Evolutionary conservation across 352 stramenopile species (phyloP).

Genomic region (Elongisporangium prolatum): DNA sequence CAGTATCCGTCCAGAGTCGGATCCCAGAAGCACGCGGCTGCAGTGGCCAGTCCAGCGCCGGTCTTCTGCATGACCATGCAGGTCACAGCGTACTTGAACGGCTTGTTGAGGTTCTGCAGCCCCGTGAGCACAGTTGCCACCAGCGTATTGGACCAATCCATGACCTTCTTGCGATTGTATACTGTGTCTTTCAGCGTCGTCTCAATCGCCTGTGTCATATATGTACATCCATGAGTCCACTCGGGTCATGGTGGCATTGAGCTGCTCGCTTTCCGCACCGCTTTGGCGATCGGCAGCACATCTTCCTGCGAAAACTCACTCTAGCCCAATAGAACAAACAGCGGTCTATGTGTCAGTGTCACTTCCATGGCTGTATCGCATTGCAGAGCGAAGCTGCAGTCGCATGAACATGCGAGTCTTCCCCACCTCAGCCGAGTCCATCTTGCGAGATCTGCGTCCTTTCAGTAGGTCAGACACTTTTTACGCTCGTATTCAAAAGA

Average conservation of each 20-base stretch:
- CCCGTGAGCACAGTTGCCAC: conserved; percentile 75
- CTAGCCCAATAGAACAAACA: conserved; percentile 12
- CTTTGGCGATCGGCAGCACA: conserved; percentile 70
- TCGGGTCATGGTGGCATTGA: neutral
- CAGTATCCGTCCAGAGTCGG: conserved; percentile 72
- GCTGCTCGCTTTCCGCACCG: conserved; percentile 17
- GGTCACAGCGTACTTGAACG: conserved; percentile 83
- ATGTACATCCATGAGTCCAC: neutral
- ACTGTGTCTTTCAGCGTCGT: conserved; percentile 72
- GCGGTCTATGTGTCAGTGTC: neutral
- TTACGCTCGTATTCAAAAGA: neutral
- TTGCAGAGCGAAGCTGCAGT: neutral
- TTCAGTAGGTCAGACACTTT: conserved; percentile 2
- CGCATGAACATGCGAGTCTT: neutral
- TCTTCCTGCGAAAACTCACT: conserved; percentile 79
- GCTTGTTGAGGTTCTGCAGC: conserved; percentile 84
- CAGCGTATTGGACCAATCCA: conserved; percentile 82
- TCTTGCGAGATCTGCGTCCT: conserved; percentile 7
- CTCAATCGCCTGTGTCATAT: conserved; percentile 51
- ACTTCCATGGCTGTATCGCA: neutral
- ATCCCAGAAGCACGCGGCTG: conserved; percentile 76
- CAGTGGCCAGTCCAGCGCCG: conserved; percentile 60
- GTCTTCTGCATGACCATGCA: conserved; percentile 88
- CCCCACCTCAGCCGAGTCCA: conserved; percentile 46
- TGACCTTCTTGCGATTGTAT: conserved; percentile 84